Evolutionary conservation across 225 moss, liverwort and hornwort genomes (phyloP), one percentile per base, ranked within the genome.

Genomic region (Climacium dendroides): DNA sequence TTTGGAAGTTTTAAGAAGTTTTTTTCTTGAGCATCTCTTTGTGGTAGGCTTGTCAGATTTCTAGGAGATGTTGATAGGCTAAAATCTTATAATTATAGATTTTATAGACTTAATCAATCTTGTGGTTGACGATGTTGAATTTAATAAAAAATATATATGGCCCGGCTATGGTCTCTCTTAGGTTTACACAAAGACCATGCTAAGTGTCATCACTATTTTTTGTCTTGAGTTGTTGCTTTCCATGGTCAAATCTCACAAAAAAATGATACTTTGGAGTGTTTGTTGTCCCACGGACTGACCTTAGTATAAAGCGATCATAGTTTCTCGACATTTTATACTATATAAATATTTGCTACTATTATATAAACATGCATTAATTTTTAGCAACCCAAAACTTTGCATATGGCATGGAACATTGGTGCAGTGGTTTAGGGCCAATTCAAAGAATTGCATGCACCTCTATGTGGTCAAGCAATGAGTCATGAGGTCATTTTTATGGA

Each of bases 261-360:
- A 66, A 66, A 11, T 20, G 10, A 5, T 10, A 64, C 1, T 3
- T 64, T 19, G 2, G 3, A 66, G 6, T 20, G 11, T 12, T 66
- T n/a, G 11, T 11, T 1, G n/a, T 6, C 20, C n/a, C 0, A 20
- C 20, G 2, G 3, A 2, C 0, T 20, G 0, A 4, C 19, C 6
- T 0, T 19, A 3, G 11, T 65, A 1, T 65, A 30, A 28, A 29
- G 7, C 4, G 6, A 2, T 3, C 35, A 5, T 64, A 65, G 35
- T 65, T 1, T n/a, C n/a, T 65, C 3, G 0, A 11, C 0, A 65
- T 19, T n/a, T 65, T 20, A 9, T 0, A 18, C 4, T 11, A 11
- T 11, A 20, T 65, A 18, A 18, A 64, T 34, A n/a, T 65, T 19
- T 65, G 4, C 1, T 20, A n/a, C 9, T 11, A 35, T 4, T 65